A percentile compares a stretch with the other conserved stretches of the same genome.
Evolutionary conservation across 345 rosid genomes (phyloP).

Genomic region (Turritis glabra): DNA sequence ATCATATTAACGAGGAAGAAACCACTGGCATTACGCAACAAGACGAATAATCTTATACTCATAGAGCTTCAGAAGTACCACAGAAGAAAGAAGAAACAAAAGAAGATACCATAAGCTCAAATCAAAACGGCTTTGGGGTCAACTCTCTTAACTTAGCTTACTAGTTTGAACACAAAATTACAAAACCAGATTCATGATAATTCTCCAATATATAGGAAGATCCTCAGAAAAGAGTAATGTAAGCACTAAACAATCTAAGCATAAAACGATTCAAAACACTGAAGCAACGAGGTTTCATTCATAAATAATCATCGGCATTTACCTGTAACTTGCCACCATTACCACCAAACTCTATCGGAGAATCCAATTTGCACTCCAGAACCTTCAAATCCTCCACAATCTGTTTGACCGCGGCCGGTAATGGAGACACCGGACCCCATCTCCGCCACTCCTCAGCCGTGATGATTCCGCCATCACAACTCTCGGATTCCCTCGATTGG

Average conservation of each 20-base stretch:
- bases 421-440: conserved; percentile 70
- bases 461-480: conserved; percentile 39
- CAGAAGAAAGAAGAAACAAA: not conserved
- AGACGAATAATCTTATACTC: not conserved
- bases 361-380: conserved; percentile 57
- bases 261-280: not conserved
- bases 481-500: conserved; percentile 35
- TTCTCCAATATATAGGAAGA: not conserved
- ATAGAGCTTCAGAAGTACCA: not conserved
- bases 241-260: not conserved
- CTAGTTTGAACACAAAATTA: not conserved
- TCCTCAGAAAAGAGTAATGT: not conserved
- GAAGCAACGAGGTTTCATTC: conserved; percentile 8
- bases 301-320: not conserved
- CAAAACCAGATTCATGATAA: not conserved
- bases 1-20: not conserved
- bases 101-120: conserved; percentile 3
- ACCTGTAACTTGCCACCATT: conserved; percentile 86
- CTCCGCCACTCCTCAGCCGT: conserved; percentile 74
- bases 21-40: not conserved
- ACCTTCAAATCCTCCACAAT: conserved; percentile 71
- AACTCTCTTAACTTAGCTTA: not conserved
- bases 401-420: conserved; percentile 68
- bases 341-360: conserved; percentile 75
- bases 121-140: not conserved